These are phyloP conservation scores for Echites panduratus DNA, from an alignment of 257 asterid genomes.

Conservation along the genomic window DNA sequence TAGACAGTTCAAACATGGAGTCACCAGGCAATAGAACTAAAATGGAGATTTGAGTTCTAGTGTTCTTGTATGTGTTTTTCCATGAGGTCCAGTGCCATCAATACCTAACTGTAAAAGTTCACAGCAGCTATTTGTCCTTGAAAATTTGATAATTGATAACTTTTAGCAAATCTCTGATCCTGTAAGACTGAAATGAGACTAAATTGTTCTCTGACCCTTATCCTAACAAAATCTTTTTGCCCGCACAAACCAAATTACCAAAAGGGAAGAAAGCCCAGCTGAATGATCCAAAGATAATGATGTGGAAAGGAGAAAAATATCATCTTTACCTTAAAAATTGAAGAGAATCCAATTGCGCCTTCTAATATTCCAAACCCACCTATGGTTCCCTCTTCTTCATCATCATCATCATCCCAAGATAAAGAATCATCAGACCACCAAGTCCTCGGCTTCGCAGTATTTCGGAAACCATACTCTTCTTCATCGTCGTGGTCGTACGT, in stretches of 20 bases:
- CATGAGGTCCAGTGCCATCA: neutral
- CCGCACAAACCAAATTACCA: neutral
- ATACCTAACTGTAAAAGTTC: neutral
- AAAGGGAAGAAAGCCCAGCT: neutral
- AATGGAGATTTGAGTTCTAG: neutral
- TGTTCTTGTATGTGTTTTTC: neutral
- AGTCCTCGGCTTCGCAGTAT: conserved; percentile 40
- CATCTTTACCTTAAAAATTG: conserved; percentile 50
- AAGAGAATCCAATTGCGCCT: conserved; percentile 45
- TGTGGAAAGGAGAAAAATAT: neutral
- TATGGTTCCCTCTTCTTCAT: conserved; percentile 34
- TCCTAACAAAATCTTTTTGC: neutral
- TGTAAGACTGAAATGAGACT: neutral
- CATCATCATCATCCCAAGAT: conserved; percentile 19
- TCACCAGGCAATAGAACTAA: neutral
- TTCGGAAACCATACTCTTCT: conserved; percentile 42
- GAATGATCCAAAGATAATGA: neutral
- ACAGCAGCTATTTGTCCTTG: neutral
- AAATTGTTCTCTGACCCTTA: neutral
- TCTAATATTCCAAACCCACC: conserved; percentile 42
- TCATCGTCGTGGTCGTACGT: conserved; percentile 37
- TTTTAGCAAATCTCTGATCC: neutral
- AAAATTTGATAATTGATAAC: neutral
- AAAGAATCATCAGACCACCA: conserved; percentile 71
- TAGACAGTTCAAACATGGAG: neutral